Evolutionary conservation across 306 rosid genomes (phyloP).

Genomic region (Bauhinia variegata): DNA sequence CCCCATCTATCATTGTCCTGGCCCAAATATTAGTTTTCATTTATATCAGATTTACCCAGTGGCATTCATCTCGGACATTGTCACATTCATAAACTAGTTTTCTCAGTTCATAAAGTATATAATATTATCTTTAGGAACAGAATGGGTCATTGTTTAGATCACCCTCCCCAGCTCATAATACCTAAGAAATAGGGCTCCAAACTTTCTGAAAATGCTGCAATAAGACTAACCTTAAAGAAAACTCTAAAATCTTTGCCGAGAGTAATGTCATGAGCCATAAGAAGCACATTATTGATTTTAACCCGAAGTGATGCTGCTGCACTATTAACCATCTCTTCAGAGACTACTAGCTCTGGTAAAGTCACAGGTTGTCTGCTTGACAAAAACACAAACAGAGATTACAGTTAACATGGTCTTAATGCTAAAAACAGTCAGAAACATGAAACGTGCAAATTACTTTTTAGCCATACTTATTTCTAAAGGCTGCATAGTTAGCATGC

Average conservation of each 20-base stretch:
- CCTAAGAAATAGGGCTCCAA: constrained; percentile 13
- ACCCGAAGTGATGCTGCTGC: constrained; percentile 94
- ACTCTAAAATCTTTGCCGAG: constrained; percentile 87
- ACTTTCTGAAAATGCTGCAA: constrained; percentile 1
- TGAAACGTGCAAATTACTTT: constrained; percentile 10
- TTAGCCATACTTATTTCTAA: constrained; percentile 64
- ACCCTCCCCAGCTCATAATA: constrained; percentile 16
- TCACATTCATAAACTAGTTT: constrained; percentile 17
- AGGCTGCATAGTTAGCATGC: constrained; percentile 69
- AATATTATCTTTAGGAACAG: constrained; percentile 16
- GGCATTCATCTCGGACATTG: neutral
- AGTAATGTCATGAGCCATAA: constrained; percentile 93
- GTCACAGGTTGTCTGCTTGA: constrained; percentile 65
- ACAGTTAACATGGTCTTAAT: constrained; percentile 25
- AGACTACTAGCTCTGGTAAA: constrained; percentile 77
- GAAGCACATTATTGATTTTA: constrained; percentile 75
- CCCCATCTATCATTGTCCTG: neutral
- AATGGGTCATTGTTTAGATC: constrained; percentile 10
- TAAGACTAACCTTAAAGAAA: constrained; percentile 78
- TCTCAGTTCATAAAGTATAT: neutral
- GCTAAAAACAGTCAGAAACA: constrained; percentile 22
- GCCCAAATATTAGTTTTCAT: constrained; percentile 3
- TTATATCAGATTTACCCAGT: neutral
- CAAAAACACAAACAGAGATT: constrained; percentile 30
- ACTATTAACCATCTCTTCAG: constrained; percentile 91